Percentiles rank a stretch among this genome's conserved stretches.
Evolutionary conservation across 2,329 filamentous ascomycete genomes (phyloP).

Genomic region (Alternaria tenuissima): DNA sequence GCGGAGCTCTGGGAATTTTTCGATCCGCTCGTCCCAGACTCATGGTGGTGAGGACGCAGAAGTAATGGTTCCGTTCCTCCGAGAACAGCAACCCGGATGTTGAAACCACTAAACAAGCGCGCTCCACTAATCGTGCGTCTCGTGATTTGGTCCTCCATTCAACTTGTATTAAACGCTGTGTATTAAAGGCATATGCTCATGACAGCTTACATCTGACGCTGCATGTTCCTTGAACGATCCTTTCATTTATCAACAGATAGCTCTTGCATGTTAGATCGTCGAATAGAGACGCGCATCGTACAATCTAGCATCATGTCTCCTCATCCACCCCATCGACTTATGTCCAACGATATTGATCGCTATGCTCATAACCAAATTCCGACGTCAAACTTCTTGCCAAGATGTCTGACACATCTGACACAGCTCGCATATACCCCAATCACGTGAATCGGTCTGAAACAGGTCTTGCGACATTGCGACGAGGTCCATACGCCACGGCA

Average conservation of each 20-base stretch:
- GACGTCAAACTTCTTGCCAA: neutral
- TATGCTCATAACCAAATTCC: neutral
- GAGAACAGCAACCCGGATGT: neutral
- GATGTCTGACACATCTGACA: slow-evolving; percentile 6
- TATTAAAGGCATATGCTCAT: neutral
- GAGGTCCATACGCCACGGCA: neutral
- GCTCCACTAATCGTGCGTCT: neutral
- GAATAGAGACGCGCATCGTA: neutral
- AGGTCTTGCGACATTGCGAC: slow-evolving; percentile 1
- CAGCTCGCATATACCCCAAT: slow-evolving; percentile 6
- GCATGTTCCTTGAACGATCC: neutral
- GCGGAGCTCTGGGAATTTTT: neutral
- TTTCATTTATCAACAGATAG: neutral
- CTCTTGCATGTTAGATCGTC: neutral
- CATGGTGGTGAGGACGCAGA: neutral
- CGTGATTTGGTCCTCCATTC: neutral
- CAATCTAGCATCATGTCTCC: neutral
- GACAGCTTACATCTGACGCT: neutral
- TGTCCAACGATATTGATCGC: neutral
- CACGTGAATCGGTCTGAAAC: slow-evolving; percentile 11
- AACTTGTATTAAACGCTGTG: neutral
- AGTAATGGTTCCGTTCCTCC: neutral
- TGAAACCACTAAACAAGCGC: neutral
- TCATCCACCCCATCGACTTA: neutral
- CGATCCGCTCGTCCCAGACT: neutral